A percentile compares a stretch with the other conserved stretches of the same genome.
Evolutionary conservation across 1,284 basidiomycete species (phyloP).

Genomic region (Trichosporon inkin): DNA sequence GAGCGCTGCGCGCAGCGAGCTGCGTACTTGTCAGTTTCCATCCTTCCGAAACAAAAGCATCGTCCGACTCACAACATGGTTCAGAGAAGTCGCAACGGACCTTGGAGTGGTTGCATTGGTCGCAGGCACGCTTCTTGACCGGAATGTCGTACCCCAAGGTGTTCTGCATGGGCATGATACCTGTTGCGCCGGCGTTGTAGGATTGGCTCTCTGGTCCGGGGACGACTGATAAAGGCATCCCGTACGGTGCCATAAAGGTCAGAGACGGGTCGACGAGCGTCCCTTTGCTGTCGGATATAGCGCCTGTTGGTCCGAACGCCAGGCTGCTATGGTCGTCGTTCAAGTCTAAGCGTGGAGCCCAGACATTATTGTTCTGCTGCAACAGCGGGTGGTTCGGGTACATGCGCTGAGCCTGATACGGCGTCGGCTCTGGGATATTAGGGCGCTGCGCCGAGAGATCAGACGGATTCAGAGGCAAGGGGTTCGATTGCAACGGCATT

Average conservation of each 20-base stretch:
- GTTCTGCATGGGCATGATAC: background rate
- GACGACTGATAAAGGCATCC: background rate
- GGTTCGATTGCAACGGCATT: background rate
- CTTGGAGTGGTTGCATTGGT: slow-evolving; percentile 76
- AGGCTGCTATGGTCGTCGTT: background rate
- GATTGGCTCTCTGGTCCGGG: background rate
- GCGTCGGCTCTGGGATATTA: slow-evolving; percentile 16
- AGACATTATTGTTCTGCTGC: slow-evolving; percentile 15
- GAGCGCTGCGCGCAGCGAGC: slow-evolving; percentile 74
- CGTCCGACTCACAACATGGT: slow-evolving; percentile 59
- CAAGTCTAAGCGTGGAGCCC: background rate
- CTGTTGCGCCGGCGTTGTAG: background rate
- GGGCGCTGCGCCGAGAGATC: background rate
- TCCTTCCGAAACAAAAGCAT: background rate
- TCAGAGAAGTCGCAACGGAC: slow-evolving; percentile 75
- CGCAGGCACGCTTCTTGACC: slow-evolving; percentile 56
- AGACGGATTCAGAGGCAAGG: background rate
- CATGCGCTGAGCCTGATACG: slow-evolving; percentile 40
- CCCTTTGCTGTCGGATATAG: background rate
- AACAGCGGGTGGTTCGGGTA: slow-evolving; percentile 45
- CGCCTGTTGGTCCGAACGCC: background rate
- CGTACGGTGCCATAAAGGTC: background rate
- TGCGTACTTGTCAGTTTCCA: slow-evolving; percentile 40
- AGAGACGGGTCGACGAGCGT: background rate
- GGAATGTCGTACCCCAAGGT: slow-evolving; percentile 5